Base-by-base conservation (phyloP, 2,329 filamentous ascomycete species). In the Incumbomyces lentus region DNA sequence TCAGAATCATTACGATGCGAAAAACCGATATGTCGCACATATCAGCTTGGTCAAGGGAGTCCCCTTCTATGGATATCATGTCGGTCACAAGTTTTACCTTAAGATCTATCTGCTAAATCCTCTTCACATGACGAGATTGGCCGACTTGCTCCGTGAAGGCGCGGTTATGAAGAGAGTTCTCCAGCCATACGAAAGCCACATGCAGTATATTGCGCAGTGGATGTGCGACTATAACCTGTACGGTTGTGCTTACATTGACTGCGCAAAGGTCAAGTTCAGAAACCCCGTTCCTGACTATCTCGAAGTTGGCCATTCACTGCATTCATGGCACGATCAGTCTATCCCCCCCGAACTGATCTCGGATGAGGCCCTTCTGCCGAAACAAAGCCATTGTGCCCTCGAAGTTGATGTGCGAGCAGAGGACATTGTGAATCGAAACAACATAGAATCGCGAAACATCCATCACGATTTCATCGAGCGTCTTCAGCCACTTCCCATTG, bases 201-300 rank as follows among this genome's bases (percentile, higher is more conserved):
- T 96, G 51, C 87, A 95, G 60, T 96, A 89, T 62, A 68, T 95
- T 7, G 73, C 92, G 8, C 93, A 98, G 65, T 98, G 93, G 78
- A 96, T 98, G 92, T 84, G 83, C 53, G 93, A 98, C 63, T 98
- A 93, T 70, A 98, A 95, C 61, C 71, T 98, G 55, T 96, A 94
- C 62, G 93, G 93, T 6, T 98, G 92, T 61, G 82, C 80, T 47
- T 93, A 90, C 58, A 79, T 96, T 53, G 78, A 90, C 49, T 83
- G 80, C 41, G 71, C 71, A 8, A 84, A 79, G 52, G 78, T 81
- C 1, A 73, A 68, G 22, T 95, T 95, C 60, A 79, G 92, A 46
- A 71, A 72, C 2, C 88, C 88, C 0, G 70, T 95, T 1, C 89
- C 89, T 0, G 68, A 75, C 7, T 79, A 78, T 57, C 70, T 80